These are phyloP conservation scores for Ascochyta clinopodiicola DNA, from an alignment of 2,329 filamentous ascomycete genomes.

Conservation along the genomic window DNA sequence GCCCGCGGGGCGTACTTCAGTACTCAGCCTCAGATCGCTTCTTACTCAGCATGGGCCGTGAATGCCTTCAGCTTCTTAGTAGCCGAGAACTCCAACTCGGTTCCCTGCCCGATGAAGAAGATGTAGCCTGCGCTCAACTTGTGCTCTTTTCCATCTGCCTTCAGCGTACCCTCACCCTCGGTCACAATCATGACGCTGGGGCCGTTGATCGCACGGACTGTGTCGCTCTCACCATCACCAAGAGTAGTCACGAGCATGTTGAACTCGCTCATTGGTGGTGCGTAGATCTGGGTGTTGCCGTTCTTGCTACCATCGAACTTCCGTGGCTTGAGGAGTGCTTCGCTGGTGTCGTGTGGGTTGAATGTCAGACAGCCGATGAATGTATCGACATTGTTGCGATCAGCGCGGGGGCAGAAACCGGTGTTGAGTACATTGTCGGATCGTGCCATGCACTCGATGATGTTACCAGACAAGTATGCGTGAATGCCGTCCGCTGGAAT, in stretches of 20 bases:
- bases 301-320: conserved; percentile 60
- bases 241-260: conserved; percentile 69
- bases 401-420: conserved; percentile 73
- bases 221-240: conserved; percentile 64
- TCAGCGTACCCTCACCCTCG: conserved; percentile 64
- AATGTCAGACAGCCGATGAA: conserved; percentile 71
- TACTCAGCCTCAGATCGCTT: conserved; percentile 20
- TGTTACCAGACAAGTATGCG: conserved; percentile 74
- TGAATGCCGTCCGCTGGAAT: conserved; percentile 78
- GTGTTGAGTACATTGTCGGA: conserved; percentile 77
- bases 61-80: conserved; percentile 56
- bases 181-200: conserved; percentile 70
- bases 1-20: conserved; percentile 5
- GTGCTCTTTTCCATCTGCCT: conserved; percentile 59
- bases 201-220: conserved; percentile 61
- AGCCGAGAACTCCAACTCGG: conserved; percentile 56
- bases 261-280: conserved; percentile 75
- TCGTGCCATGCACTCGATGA: conserved; percentile 80
- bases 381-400: conserved; percentile 68
- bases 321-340: conserved; percentile 62
- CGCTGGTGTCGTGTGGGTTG: conserved; percentile 63
- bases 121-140: conserved; percentile 67
- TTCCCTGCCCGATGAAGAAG: conserved; percentile 69
- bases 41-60: conserved; percentile 55
- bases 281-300: conserved; percentile 69